Percentiles rank a stretch among this genome's conserved stretches.
Evolutionary conservation across 768 basidiomycete genomes (phyloP).

Genomic region (Macrolepiota albuminosa): DNA sequence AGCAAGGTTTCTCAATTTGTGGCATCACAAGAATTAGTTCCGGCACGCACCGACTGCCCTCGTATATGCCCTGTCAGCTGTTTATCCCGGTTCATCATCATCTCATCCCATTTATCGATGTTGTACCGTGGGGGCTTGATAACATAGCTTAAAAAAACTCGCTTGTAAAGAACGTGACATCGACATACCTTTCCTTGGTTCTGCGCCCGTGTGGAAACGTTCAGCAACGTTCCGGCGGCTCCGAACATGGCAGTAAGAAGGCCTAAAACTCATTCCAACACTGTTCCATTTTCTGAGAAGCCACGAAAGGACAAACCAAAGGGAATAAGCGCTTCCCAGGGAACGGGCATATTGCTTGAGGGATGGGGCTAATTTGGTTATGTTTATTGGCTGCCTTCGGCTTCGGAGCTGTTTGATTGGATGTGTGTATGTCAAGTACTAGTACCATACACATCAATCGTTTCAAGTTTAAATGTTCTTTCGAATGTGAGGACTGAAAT

Average conservation of each 20-base stretch:
- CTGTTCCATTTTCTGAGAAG: neutral
- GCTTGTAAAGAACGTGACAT: neutral
- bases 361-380: slow-evolving; percentile 8
- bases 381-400: slow-evolving; percentile 3
- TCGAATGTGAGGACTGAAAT: no score
- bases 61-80: slow-evolving; percentile 82
- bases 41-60: slow-evolving; percentile 71
- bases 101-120: slow-evolving; percentile 87
- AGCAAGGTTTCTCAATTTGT: neutral
- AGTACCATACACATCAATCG: no score
- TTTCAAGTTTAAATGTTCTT: no score
- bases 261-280: slow-evolving; percentile 37
- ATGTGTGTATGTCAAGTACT: no score
- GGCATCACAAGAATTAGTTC: neutral
- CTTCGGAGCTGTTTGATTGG: neutral
- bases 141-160: neutral
- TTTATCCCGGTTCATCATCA: slow-evolving; percentile 93
- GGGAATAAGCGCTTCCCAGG: slow-evolving; percentile 96
- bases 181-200: slow-evolving; percentile 83
- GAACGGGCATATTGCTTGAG: slow-evolving; percentile 73
- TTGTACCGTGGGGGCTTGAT: slow-evolving; percentile 76
- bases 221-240: slow-evolving; percentile 83
- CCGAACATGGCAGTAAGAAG: slow-evolving; percentile 87
- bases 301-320: slow-evolving; percentile 54
- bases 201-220: slow-evolving; percentile 69